Evolutionary conservation across 805 yeast genomes (phyloP), one percentile per base, ranked within the genome.

Genomic region (Lipomyces chichibuensis): DNA sequence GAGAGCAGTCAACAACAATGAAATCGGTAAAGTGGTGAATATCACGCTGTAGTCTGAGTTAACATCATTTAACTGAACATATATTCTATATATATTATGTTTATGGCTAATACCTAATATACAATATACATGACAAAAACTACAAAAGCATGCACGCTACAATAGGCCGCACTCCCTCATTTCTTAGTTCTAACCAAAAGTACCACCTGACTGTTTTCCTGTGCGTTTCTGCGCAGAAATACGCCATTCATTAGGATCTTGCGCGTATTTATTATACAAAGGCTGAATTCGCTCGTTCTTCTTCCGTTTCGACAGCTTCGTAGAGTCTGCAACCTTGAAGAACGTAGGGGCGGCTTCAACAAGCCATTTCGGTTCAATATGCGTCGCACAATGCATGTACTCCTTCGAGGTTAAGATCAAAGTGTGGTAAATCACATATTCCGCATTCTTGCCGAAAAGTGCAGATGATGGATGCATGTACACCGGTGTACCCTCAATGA

Each of bases 391-490:
- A 71, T 88, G 83, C 92, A 95, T 91, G 77, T 87, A 94, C 79
- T 93, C 98, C 75, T 88, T 91, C 32, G 92, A 85, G 0, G 99
- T 94, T 59, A 90, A 77, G 60, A 94, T 89, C 73, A 94, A 80
- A 68, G 94, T 96, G 74, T 92, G 92, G 76, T 91, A 95, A 17
- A 94, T 80, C 5, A 95, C 81, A 63, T 85, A 80, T 70, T 85
- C 88, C 2, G 93, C 88, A 0, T 92, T 93, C 25, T 95, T 96
- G 66, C 86, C 87, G 73, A 84, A 86, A 37, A 94, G 75, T 0
- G 88, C 85, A 0, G 97, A 90, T 0, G 97, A 88, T 0, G 99
- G 99, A 74, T 94, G 99, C 39, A 94, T 82, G 73, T 80, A 83
- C 0, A 92, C 94, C 4, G 79, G 77, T 1, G 82, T 75, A n/a